A percentile compares a stretch with the other conserved stretches of the same genome.
Conservation (phyloP, 2,329 filamentous ascomycete genomes). For the Xylariales sp. region DNA sequence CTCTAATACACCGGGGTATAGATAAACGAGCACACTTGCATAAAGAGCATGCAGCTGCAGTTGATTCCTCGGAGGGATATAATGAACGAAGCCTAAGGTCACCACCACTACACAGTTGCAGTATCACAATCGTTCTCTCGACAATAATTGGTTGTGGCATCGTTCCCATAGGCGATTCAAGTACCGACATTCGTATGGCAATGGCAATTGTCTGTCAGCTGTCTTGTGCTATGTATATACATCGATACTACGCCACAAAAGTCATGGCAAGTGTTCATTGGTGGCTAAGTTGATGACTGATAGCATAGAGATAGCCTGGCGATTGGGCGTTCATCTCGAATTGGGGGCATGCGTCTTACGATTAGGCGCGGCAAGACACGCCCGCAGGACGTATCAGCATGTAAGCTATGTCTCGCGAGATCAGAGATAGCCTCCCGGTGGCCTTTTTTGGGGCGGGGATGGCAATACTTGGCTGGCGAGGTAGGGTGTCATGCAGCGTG, state of each 20-base stretch:
- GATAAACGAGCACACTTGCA: not conserved
- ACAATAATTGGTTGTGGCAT: not conserved
- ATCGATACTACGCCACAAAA: not conserved
- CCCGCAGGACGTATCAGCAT: not conserved
- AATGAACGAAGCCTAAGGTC: not conserved
- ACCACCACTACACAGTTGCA: not conserved
- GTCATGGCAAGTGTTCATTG: not conserved
- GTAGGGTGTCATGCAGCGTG: not conserved
- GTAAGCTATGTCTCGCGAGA: not conserved
- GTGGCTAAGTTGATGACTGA: not conserved
- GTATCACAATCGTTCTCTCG: not conserved
- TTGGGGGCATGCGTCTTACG: not conserved
- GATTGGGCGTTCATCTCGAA: not conserved
- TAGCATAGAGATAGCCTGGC: not conserved
- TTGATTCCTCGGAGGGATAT: not conserved
- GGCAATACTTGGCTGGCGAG: not conserved
- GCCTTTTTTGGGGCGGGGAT: not conserved
- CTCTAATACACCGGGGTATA: not conserved
- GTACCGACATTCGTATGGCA: not conserved
- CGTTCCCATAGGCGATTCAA: not conserved
- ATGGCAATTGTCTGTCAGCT: not conserved
- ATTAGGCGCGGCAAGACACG: not conserved
- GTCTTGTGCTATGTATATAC: not conserved
- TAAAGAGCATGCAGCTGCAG: not conserved
- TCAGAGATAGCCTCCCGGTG: not conserved